phyloP scores from a whole-genome alignment of 257 asterid genomes.

The Oldenlandia corymbosa region DNA sequence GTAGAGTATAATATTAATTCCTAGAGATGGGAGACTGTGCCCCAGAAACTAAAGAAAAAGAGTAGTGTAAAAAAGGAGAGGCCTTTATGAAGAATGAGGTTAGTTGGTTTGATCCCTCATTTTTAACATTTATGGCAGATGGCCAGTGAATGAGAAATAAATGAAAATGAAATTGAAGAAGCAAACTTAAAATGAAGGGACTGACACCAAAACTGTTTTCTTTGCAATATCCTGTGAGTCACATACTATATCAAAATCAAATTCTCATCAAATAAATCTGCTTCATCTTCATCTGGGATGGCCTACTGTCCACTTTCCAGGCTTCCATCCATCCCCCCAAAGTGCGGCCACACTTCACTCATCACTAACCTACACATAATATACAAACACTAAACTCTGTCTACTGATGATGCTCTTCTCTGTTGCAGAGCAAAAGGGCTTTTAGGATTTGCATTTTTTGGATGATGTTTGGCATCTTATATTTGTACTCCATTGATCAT shows the following conservation, averaged over 20 bases:
- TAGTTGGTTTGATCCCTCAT: slow-evolving; percentile 10
- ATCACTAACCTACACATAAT: slow-evolving; percentile 5
- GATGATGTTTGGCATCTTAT: no score
- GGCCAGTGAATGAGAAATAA: slow-evolving; percentile 11
- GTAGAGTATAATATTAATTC: neutral
- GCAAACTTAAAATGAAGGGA: neutral
- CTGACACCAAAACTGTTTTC: neutral
- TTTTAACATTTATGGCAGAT: slow-evolving; percentile 7
- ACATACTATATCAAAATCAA: no score
- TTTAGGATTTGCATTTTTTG: slow-evolving; percentile 1
- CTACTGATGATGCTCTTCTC: neutral
- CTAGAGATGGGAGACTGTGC: slow-evolving; percentile 16
- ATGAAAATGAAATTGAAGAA: slow-evolving; percentile 1
- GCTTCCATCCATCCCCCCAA: slow-evolving; percentile 3
- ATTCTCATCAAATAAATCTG: no score
- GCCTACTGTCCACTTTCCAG: slow-evolving; percentile 9
- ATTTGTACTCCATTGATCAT: no score
- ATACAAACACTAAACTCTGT: neutral
- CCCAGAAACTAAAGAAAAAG: no score
- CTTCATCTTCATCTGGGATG: no score
- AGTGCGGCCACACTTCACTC: slow-evolving; percentile 23
- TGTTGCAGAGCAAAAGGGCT: neutral
- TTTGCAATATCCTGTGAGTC: neutral
- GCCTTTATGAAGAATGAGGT: slow-evolving; percentile 12
- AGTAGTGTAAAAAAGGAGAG: neutral